Evolutionary conservation across 2,329 filamentous ascomycete species (phyloP), one percentile per base, ranked within the genome.

Genomic region (Pseudogymnoascus sp.): DNA sequence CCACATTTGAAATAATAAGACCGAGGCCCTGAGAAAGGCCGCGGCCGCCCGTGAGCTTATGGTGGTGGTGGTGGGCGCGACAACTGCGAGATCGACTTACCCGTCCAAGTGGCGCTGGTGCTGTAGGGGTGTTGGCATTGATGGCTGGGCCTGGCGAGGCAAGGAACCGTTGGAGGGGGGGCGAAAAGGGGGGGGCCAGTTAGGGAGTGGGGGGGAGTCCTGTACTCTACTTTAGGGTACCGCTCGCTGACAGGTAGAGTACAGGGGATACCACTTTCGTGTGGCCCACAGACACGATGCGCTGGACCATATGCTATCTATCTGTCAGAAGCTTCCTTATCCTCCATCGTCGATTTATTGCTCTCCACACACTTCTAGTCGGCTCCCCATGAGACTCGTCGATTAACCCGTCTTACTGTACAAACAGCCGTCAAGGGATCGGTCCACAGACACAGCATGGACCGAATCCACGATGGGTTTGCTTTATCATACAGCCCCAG

Each of bases 1-100:
- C 15, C 44, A 50, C 23, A 50, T 50, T 50, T 50, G 44, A 50
- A 50, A 50, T 50, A 50, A 50, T 50, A 50, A 50, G 44, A 29
- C 44, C 44, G 44, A 50, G 44, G 23, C 44, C 21, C 21, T 29
- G 1, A 26, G 23, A 50, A 50, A 50, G 44, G 44, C 44, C 44
- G 44, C 23, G 44, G 44, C 7, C 23, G 44, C 7, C 23, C 23
- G 23, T 50, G 44, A 29, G n/a, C 15, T 50, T 23, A 7, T 50
- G 23, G 23, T 50, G 44, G 23, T n/a, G 42, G 15, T 38, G 21
- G 44, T 9, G 21, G 44, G 23, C 44, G 44, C 3, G 7, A 29
- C 44, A 50, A 50, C 44, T 50, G 44, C 44, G 44, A 50, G 44
- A 50, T 50, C 44, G 44, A 50, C 44, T 50, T 50, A 50, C 44